Evolutionary conservation across 2,329 filamentous ascomycete genomes (phyloP).

Genomic region (Aspergillus neotritici): DNA sequence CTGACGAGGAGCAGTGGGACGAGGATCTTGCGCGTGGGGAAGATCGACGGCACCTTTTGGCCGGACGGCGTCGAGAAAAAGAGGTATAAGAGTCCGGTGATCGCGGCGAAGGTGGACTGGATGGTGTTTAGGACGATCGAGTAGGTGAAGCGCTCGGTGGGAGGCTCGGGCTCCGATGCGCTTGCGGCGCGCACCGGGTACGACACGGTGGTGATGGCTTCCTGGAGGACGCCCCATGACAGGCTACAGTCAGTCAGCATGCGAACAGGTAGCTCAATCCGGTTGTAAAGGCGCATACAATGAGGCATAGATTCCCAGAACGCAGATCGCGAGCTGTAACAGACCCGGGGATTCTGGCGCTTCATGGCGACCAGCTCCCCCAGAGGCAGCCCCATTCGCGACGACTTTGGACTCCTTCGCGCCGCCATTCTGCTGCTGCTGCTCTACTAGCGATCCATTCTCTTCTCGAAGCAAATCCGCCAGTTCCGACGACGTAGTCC

Average conservation of each 20-base stretch:
- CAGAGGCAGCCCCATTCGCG: conserved; percentile 17
- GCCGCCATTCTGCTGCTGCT: conserved; percentile 30
- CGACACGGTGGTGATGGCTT: conserved; percentile 89
- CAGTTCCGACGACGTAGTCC: conserved; percentile 62
- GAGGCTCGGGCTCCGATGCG: conserved; percentile 30
- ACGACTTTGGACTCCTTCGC: conserved; percentile 7
- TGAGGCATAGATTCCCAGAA: conserved; percentile 92
- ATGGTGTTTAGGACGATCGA: conserved; percentile 95
- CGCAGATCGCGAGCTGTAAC: conserved; percentile 73
- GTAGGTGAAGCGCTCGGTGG: conserved; percentile 74
- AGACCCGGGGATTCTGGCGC: conserved; percentile 51
- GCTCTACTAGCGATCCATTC: conserved; percentile 21
- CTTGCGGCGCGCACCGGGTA: conserved; percentile 61
- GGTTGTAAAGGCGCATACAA: conserved; percentile 58
- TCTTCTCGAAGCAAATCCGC: conserved; percentile 39
- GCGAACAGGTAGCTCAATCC: background rate
- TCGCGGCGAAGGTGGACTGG: conserved; percentile 81
- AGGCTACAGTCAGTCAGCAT: conserved; percentile 51
- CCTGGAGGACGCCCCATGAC: conserved; percentile 94
- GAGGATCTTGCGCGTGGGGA: conserved; percentile 70
- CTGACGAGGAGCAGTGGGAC: conserved; percentile 77
- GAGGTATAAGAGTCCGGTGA: conserved; percentile 78
- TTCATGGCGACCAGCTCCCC: conserved; percentile 19
- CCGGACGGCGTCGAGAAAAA: conserved; percentile 55
- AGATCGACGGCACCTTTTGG: conserved; percentile 51